Evolutionary conservation across 2,329 filamentous ascomycete genomes (phyloP), one percentile per base, ranked within the genome.

Genomic region (Mycosphaerelloides madeirae): DNA sequence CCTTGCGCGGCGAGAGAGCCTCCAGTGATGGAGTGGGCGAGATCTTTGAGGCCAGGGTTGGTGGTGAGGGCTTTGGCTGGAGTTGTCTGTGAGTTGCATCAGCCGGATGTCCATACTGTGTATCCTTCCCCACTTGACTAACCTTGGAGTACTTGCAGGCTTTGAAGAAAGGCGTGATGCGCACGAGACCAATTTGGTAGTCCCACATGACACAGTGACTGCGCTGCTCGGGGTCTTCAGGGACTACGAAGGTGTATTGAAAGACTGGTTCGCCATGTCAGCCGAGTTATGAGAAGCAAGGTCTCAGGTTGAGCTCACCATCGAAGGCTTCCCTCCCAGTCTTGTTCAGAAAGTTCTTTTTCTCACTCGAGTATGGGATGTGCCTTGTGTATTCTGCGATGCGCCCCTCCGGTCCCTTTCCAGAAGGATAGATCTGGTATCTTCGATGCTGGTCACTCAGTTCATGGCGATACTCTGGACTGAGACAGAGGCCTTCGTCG

Each of bases 101-200:
- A 53, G 45, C 15, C 29, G 25, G 16, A 25, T 19, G 29, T 18
- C 28, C 11, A n/a, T 32, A 13, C 3, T n/a, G 38, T 18, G 29
- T 3, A 20, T 16, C 15, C 11, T 9, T 11, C 7, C n/a, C n/a
- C n/a, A 3, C 9, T 25, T 8, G 18, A 29, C 73, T 61, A 64
- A 89, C 91, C 81, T 98, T 98, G 53, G 84, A 78, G 62, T 91
- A 91, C 52, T 84, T 82, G 63, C 83, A 84, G 54, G 86, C 89
- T 66, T 95, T 95, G 77, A 97, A 97, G 63, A 97, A 87, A 20
- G 89, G 85, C 2, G 90, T 96, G 67, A 95, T 94, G 50, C 91
- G 83, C 50, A 97, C 90, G 22, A 97, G 81, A 7, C 93, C 93
- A 50, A 91, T 81, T 58, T 94, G 91, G 70, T 96, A 96, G 66